phyloP scores from a whole-genome alignment of 495 filamentous ascomycete species.

The Podospora pseudopauciseta region DNA sequence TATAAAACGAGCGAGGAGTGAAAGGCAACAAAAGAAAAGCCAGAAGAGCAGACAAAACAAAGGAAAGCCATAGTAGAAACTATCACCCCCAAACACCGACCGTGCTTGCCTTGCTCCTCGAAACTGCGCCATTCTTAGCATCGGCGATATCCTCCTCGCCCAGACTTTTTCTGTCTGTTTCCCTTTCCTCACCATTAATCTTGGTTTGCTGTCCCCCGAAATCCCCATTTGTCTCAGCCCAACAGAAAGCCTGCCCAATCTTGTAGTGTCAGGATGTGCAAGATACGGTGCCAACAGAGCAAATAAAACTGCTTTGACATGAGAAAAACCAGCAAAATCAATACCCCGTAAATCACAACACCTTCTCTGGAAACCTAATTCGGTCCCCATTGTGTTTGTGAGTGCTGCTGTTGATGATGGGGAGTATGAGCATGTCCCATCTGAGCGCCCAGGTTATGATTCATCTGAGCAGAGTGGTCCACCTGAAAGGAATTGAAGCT shows the following conservation, averaged over 20 bases:
- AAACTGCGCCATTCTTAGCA: too few relatives aligned
- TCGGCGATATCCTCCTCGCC: too few relatives aligned
- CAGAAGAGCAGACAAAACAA: neutral
- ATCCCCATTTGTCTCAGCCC: too few relatives aligned
- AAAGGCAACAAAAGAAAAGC: neutral
- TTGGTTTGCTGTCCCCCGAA: too few relatives aligned
- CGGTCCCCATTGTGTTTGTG: neutral
- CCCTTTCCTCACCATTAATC: too few relatives aligned
- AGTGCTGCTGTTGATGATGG: neutral
- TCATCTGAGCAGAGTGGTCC: neutral
- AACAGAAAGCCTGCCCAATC: too few relatives aligned
- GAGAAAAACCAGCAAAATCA: neutral
- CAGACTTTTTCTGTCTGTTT: too few relatives aligned
- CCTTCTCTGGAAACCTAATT: neutral
- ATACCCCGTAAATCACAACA: neutral
- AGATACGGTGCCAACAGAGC: too few relatives aligned
- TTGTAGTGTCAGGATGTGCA: too few relatives aligned
- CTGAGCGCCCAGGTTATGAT: neutral
- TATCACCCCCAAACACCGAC: neutral
- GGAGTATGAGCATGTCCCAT: neutral
- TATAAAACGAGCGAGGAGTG: neutral
- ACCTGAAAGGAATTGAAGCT: slow-evolving; percentile 35
- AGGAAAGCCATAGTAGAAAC: neutral
- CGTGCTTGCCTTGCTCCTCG: too few relatives aligned
- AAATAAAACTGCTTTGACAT: too few relatives aligned